Conservation (phyloP, 192 early-diverging fungal species). For the Coemansia sp. region DNA sequence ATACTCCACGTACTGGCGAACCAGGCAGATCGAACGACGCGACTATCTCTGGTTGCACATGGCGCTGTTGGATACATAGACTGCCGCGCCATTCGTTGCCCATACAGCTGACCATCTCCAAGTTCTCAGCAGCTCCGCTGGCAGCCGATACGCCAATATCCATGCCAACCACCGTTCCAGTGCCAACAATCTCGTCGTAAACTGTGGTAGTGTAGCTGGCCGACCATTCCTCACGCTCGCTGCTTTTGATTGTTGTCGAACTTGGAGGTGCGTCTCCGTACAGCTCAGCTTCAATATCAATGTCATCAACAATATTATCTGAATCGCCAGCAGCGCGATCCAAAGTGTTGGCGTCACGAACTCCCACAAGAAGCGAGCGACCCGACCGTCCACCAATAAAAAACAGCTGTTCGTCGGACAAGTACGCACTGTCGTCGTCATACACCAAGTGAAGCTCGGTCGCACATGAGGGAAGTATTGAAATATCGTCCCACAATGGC, state of each 20-base stretch:
- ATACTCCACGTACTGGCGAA: slow-evolving; percentile 39
- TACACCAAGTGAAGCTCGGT: slow-evolving; percentile 16
- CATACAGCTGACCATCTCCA: slow-evolving; percentile 64
- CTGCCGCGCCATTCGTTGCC: slow-evolving; percentile 61
- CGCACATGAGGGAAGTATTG: slow-evolving; percentile 35
- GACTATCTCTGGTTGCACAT: slow-evolving; percentile 62
- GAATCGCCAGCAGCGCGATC: neutral
- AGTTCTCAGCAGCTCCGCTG: slow-evolving; percentile 9
- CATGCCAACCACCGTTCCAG: slow-evolving; percentile 75
- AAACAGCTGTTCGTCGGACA: slow-evolving; percentile 20
- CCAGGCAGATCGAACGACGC: slow-evolving; percentile 59
- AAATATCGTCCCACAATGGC: slow-evolving; percentile 34
- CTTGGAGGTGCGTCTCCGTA: slow-evolving; percentile 27
- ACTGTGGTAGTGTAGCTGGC: slow-evolving; percentile 64
- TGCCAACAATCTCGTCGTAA: slow-evolving; percentile 74
- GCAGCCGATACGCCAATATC: slow-evolving; percentile 62
- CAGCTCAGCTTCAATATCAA: slow-evolving; percentile 35
- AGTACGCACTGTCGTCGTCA: slow-evolving; percentile 19
- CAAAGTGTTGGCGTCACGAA: slow-evolving; percentile 5
- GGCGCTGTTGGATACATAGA: slow-evolving; percentile 61
- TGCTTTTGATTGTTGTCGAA: slow-evolving; percentile 8
- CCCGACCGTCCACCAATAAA: slow-evolving; percentile 45
- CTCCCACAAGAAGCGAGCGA: slow-evolving; percentile 40
- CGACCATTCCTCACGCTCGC: slow-evolving; percentile 21
- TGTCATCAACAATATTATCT: neutral